These are phyloP conservation scores for Fusarium illudens DNA, from an alignment of 2,329 filamentous ascomycete species.

Conservation along the genomic window DNA sequence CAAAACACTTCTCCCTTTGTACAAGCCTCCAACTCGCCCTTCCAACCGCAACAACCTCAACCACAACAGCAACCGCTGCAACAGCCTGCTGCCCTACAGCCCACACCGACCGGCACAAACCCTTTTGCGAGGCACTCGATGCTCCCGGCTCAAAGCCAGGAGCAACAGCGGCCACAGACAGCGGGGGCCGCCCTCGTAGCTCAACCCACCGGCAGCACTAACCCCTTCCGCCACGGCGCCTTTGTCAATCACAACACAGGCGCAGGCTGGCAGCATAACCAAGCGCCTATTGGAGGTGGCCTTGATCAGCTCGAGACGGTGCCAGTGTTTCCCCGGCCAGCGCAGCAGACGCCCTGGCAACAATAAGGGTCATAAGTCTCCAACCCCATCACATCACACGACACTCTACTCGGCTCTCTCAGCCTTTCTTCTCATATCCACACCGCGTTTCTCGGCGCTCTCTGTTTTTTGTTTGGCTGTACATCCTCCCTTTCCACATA, in stretches of 20 bases:
- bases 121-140: conserved; percentile 62
- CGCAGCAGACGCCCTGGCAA: conserved; percentile 69
- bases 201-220: conserved; percentile 87
- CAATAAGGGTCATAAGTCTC: conserved; percentile 45
- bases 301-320: conserved; percentile 81
- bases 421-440: conserved; percentile 10
- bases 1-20: conserved; percentile 50
- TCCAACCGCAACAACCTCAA: conserved; percentile 52
- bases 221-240: conserved; percentile 90
- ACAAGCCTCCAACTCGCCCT: conserved; percentile 51
- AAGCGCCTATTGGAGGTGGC: conserved; percentile 81
- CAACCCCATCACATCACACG: not conserved
- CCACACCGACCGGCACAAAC: conserved; percentile 65
- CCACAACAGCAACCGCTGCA: conserved; percentile 34
- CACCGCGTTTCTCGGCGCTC: conserved; percentile 17
- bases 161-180: conserved; percentile 56
- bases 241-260: conserved; percentile 92
- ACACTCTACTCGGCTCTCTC: not conserved
- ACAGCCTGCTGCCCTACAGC: conserved; percentile 54
- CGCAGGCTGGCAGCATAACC: conserved; percentile 84
- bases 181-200: conserved; percentile 66
- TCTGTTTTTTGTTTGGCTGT: conserved; percentile 32
- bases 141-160: conserved; percentile 42
- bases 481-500: conserved; percentile 40
- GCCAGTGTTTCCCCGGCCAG: conserved; percentile 85